Base-by-base conservation (phyloP, 192 early-diverging fungal species). In the Mortierella antarctica region DNA sequence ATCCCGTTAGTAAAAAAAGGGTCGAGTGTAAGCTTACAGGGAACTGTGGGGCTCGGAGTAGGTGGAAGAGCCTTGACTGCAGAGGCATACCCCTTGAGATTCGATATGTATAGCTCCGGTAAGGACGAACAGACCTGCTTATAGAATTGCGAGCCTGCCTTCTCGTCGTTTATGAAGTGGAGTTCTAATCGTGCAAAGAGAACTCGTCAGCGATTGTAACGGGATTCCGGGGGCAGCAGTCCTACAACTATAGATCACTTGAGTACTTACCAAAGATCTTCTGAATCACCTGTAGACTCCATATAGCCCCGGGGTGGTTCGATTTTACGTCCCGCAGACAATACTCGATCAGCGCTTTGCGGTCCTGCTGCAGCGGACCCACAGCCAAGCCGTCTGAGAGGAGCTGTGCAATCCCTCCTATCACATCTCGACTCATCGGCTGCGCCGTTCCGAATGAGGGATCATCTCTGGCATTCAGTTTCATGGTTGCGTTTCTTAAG, bases 271-370 rank as follows among this genome's bases (percentile, higher is more conserved):
- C 70, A 47, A 83, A 78, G 17, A 86, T 73, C 18, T 72, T 46
- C 18, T 74, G 78, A 7, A 86, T 58, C 15, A 82, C 79, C 46
- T 81, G 74, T 14, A 86, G 46, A 5, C 82, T 72, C 85, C 85
- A 86, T 31, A 86, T 66, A 12, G 82, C 75, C 31, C 83, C 85
- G 13, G 85, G 83, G 39, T 86, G 78, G 46, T 86, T 71, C 5
- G 39, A 18, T n/a, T 68, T 77, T 18, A 86, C 49, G 57, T 84
- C 84, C 12, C 74, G 61, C 21, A 79, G 67, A 18, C 85, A 86
- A 40, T 60, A 66, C 0, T 68, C 58, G 15, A 86, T 65, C 13
- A 86, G 57, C 12, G 54, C 41, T 2, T 56, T 39, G 6, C 78
- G 66, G 44, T 86, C 78, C 20, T 86, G 77, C 10, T 65, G 64